Evolutionary conservation across 2,329 filamentous ascomycete genomes (phyloP).

Genomic region (Penicillium sp.): DNA sequence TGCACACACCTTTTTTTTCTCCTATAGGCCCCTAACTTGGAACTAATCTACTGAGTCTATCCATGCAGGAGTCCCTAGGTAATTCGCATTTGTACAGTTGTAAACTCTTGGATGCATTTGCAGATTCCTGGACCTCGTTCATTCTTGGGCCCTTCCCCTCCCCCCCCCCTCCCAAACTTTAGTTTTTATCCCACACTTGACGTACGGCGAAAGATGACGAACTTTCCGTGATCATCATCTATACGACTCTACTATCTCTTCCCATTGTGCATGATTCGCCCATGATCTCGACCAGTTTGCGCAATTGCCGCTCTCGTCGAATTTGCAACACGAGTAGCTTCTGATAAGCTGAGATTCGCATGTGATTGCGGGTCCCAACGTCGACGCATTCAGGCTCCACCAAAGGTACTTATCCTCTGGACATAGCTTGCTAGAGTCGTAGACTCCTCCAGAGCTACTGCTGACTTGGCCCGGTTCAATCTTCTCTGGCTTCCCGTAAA

Average conservation of each 20-base stretch:
- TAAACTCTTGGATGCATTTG: no score
- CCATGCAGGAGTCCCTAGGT: background rate
- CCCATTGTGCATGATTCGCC: background rate
- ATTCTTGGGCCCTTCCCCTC: background rate
- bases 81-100: no score
- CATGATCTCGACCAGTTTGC: background rate
- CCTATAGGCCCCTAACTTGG: background rate
- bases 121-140: background rate
- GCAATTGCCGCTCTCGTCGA: slow-evolving; percentile 11
- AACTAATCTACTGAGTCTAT: background rate
- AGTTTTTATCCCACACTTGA: background rate
- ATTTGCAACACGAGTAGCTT: slow-evolving; percentile 9
- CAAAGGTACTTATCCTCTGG: background rate
- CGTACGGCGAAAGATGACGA: background rate
- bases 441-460: no score
- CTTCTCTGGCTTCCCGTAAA: slow-evolving; percentile 2
- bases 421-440: no score
- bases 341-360: slow-evolving; percentile 31
- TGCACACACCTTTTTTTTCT: slow-evolving; percentile 8
- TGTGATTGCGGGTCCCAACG: slow-evolving; percentile 42
- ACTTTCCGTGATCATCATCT: background rate
- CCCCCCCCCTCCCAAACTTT: background rate
- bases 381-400: slow-evolving; percentile 23
- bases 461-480: background rate
- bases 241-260: background rate